These are phyloP conservation scores for Cymbomonas tetramitiformis DNA, from an alignment of 139 green algal species.

Conservation along the genomic window DNA sequence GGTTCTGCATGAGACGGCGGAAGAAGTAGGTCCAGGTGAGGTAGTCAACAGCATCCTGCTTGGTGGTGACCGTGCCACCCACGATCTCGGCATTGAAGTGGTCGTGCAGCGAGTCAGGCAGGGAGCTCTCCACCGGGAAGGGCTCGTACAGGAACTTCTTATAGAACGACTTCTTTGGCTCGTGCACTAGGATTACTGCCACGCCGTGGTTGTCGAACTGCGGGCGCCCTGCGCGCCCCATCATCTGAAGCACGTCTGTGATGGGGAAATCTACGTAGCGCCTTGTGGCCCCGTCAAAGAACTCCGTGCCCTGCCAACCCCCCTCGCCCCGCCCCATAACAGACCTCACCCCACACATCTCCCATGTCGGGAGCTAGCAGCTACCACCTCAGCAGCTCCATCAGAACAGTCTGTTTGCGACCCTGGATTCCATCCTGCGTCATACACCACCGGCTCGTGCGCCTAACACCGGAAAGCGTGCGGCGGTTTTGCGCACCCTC, in stretches of 20 bases:
- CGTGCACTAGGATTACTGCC: conserved; percentile 91
- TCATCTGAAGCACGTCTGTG: conserved; percentile 89
- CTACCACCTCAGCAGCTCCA: too few relatives aligned
- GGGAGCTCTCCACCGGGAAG: conserved; percentile 85
- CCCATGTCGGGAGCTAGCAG: too few relatives aligned
- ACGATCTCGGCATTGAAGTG: conserved; percentile 39
- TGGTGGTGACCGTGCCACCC: conserved; percentile 22
- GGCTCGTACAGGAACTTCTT: conserved; percentile 98
- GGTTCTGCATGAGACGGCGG: conserved; percentile 61
- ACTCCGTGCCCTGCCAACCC: conserved; percentile 96
- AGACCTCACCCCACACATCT: too few relatives aligned
- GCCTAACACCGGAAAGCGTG: too few relatives aligned
- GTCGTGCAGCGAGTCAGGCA: conserved; percentile 50
- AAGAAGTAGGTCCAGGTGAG: conserved; percentile 94
- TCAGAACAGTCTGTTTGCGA: too few relatives aligned
- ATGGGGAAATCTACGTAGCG: conserved; percentile 93
- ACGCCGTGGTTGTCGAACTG: conserved; percentile 80
- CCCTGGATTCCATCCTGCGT: too few relatives aligned
- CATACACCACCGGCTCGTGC: too few relatives aligned
- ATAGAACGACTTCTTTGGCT: conserved; percentile 97
- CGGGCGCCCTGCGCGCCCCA: conserved; percentile 70
- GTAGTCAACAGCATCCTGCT: conserved; percentile 82
- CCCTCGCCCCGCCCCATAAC: too few relatives aligned
- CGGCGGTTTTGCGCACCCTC: too few relatives aligned
- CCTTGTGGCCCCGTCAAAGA: conserved; percentile 57